Evolutionary conservation across 208 protist genomes (phyloP), one percentile per base, ranked within the genome.

Genomic region (Crithidia mellificae): DNA sequence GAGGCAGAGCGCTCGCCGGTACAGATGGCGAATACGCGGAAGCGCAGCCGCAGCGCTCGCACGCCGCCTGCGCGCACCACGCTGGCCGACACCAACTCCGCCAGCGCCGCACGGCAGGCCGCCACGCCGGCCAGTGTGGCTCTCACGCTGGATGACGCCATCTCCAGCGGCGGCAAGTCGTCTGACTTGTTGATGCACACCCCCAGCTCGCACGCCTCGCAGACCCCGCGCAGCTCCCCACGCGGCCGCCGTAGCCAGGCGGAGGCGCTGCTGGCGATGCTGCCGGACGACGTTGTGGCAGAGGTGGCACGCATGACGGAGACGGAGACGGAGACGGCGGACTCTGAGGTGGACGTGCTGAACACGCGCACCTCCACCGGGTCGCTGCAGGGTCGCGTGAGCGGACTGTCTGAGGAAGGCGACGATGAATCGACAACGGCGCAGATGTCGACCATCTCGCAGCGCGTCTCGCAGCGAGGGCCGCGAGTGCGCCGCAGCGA

Each of bases 221-320:
- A 59, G 69, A 81, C 70, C 22, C 62, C 69, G 1, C 47, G 52
- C 19, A 75, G 75, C 47, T 68, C 59, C 25, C 34, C 65, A 34
- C 68, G 75, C 6, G 72, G 72, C 1, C 75, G 79, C 17, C 69
- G 71, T 22, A 83, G 76, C 15, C 67, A 75, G 58, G 62, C 73
- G 15, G 74, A 80, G 64, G 56, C 75, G 61, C 61, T 87, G 6
- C 32, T 87, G 38, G 77, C 79, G 9, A 83, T 87, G 74, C 63
- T 87, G 27, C 81, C 81, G 0, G 54, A 47, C 4, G 73, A 83
- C n/a, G 68, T 77, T 2, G 61, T 50, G 4, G 70, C 64, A 14
- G 77, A 83, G 55, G 71, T 83, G 34, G 14, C 27, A 17, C 63
- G 58, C 20, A 73, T 70, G 27, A 44, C 64, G 12, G 30, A 53